Evolutionary conservation across 441 rosid species (phyloP), one percentile per base, ranked within the genome.

Genomic region (Bruguiera hainesii): DNA sequence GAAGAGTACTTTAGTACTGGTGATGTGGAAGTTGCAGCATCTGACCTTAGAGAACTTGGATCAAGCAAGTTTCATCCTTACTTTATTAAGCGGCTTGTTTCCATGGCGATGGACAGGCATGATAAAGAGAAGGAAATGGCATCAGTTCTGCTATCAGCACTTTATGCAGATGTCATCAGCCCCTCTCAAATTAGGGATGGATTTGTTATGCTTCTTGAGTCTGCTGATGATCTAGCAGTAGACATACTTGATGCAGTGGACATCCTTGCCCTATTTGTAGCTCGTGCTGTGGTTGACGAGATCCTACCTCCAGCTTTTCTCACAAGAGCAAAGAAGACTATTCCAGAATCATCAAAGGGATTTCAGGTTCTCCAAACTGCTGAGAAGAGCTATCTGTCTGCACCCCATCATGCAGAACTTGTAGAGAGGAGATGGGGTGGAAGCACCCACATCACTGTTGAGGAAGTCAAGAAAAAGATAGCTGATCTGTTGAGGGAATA

Each of bases 71-170:
- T 86, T 83, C 98, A 92, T 79, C 97, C 97, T 16, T 93, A 90
- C 73, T 89, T 96, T 69, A 84, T 94, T 37, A 96, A 96, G 81
- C 80, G 97, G 60, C 95, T 96, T 29, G 89, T 96, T 68, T 96
- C 99, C 70, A 86, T 96, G 85, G 87, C 99, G 76, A 89, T 96
- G 98, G 99, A 96, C 75, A 86, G 92, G 74, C 99, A 90, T 81
- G 96, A 96, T 72, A 96, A 93, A 80, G 97, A 96, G 93, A 96
- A 96, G 77, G 99, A 96, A 79, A 96, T 96, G 99, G 96, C 99
- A 66, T 96, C 98, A 0, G 99, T 96, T 68, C 76, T 96, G 70
- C 85, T 96, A 46, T 96, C 99, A 46, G 85, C 93, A 4, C 78
- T 96, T 4, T 96, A 96, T 82, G 93, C 93, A 69, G 96, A 96